A percentile compares a stretch with the other conserved stretches of the same genome.
Conservation (phyloP, 208 protist species). For the Crithidia brevicula region DNA sequence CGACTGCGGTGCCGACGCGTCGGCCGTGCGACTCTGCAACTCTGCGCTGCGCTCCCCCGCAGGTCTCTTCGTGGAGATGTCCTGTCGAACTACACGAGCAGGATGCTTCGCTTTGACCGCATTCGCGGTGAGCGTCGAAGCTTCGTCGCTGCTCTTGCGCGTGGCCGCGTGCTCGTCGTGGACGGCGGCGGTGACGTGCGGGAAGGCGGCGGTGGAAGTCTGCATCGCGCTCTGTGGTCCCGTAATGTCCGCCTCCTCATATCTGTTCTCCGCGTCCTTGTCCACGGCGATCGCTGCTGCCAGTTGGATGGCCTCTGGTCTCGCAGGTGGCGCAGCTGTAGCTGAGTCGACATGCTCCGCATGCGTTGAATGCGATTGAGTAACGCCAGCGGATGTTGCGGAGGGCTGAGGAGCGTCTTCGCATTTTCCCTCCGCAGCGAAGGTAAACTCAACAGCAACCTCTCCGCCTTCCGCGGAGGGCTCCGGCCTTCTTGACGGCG, state of each 20-base stretch:
- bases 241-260: background rate
- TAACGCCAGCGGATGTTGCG: no score
- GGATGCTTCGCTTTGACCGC: background rate
- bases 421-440: no score
- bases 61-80: background rate
- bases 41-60: background rate
- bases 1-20: background rate
- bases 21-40: background rate
- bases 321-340: background rate
- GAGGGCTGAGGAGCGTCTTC: no score
- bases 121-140: background rate
- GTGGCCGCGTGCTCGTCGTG: background rate
- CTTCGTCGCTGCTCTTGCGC: slow-evolving; percentile 5
- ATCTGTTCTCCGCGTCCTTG: background rate
- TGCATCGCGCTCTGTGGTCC: slow-evolving; percentile 2
- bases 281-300: background rate
- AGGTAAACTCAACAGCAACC: no score
- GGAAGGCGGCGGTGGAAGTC: background rate
- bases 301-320: background rate
- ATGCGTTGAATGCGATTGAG: no score
- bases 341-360: no score
- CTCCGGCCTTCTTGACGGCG: no score
- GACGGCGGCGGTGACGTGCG: background rate
- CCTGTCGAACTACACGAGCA: slow-evolving; percentile 6
- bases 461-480: no score